Evolutionary conservation across 2,329 filamentous ascomycete genomes (phyloP), one percentile per base, ranked within the genome.

Genomic region (Proliferodiscus dingleyae): DNA sequence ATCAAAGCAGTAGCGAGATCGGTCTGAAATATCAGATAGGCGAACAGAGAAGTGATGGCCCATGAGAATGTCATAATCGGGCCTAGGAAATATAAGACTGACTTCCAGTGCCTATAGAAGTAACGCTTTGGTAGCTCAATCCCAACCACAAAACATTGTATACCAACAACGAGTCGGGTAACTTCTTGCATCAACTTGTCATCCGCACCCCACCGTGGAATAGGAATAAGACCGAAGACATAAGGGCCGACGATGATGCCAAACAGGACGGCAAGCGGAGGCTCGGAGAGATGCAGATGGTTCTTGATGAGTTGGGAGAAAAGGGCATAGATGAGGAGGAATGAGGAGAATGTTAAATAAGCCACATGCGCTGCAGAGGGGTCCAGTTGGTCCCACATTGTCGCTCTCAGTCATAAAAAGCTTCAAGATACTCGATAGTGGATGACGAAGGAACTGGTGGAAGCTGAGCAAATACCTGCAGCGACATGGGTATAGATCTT

Each of bases 131-230:
- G 83, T 68, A 87, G 71, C 66, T 85, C 83, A 64, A 86, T 82
- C 6, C 83, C 83, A 18, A 86, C 78, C 55, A 81, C 81, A 59
- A 86, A 86, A 71, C 83, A 86, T 71, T 86, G 82, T 23, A 86
- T 81, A 40, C 85, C 81, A 32, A 87, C 70, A 43, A 86, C 82
- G 45, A 86, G 81, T 49, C 83, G 77, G n/a, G 82, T 82, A 62
- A 83, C 81, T 55, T 86, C 83, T 24, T 85, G 72, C 0, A 81
- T 83, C 54, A 85, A 80, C 54, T 81, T 74, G 58, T 85, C 82
- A 36, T 78, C 72, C 50, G 85, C 82, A 26, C 81, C 81, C 81
- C 81, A 85, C 40, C 69, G 65, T 43, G 65, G 45, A 21, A 74
- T 81, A 54, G 81, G 72, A 58, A 85, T 81, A 15, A 85, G 66